Base-by-base conservation (phyloP, 257 asterid species). In the Penstemon davidsonii region DNA sequence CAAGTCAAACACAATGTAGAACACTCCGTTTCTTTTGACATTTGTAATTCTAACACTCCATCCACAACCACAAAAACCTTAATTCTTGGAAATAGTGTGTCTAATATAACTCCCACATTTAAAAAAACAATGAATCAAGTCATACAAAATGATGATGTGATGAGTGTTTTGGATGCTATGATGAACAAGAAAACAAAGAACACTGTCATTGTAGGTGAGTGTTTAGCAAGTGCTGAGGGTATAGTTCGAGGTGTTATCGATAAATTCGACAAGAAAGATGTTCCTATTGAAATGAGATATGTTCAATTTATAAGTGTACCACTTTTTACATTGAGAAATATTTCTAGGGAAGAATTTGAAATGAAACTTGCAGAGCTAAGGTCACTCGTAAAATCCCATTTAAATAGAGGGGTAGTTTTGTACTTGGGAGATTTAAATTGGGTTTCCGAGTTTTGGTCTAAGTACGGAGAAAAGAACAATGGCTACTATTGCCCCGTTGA, bases 301-400 rank as follows among this genome's bases (percentile, higher is more conserved):
- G 96, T 85, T 57, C 92, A 87, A 61, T 92, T 92, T 76, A 81
- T 92, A 8, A 89, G 96, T 69, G 96, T 92, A 2, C 96, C 98
- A 0, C 86, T 92, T n/a, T 64, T 45, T 55, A 82, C 92, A 3
- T 80, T 89, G 18, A 62, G 85, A 55, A 80, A 79, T 49, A 71
- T 84, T 7, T 77, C 88, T 0, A 86, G 82, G 56, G 87, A 89
- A 6, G 98, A 87, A 71, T 90, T 89, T 68, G 96, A 89, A 55
- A 73, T 66, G 53, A 92, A 81, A 76, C 75, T 92, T 9, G 87
- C 79, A 0, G 96, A 92, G 85, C 82, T 89, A 3, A 91, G 94
- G 44, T 72, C 89, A 41, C 81, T 89, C 4, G 90, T 91, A 37
- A 87, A 81, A 62, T 84, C 88, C 45, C 82, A 76, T 51, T 73